Evolutionary conservation across 208 protist species (phyloP), one percentile per base, ranked within the genome.

Genomic region (Porcisia hertigi): DNA sequence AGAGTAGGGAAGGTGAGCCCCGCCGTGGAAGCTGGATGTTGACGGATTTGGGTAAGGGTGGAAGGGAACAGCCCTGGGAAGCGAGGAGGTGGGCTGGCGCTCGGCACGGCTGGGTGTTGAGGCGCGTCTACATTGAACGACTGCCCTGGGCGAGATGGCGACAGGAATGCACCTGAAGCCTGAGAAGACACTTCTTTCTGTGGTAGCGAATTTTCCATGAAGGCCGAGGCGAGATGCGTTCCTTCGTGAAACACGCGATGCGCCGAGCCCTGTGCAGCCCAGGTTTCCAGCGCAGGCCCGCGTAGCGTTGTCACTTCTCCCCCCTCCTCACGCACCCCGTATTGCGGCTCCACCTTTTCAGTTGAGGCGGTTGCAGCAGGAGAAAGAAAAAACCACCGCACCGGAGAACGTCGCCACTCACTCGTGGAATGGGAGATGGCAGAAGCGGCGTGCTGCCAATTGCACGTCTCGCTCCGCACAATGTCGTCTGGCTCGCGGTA

Each of bases 371-470:
- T 9, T 6, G 43, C 39, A 12, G 39, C 18, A 6, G 76, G 18
- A n/a, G 57, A 11, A 5, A 60, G 11, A 30, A 71, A 41, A 34
- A 75, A 47, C 72, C 78, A 82, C 30, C 73, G 78, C 30, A 76
- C 71, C 7, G 69, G 64, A 43, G 82, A 77, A 41, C 77, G 74
- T 14, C 57, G 49, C 77, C 73, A 82, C 49, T 0, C n/a, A 2
- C 1, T 39, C 12, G 30, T 34, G 18, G 43, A 20, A 23, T 55
- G 9, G 8, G 70, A 34, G 54, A 23, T 49, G 0, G 34, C 39
- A 36, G 55, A 53, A n/a, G 20, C 6, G 11, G 39, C 30, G 16
- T 96, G 88, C 12, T 90, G 77, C 92, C 88, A 77, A 87, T n/a
- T 18, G 14, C 20, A 41, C 23, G 41, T n/a, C 45, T 57, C 65